phyloP scores from a whole-genome alignment of 345 rosid genomes.

The Sonneratia alba region DNA sequence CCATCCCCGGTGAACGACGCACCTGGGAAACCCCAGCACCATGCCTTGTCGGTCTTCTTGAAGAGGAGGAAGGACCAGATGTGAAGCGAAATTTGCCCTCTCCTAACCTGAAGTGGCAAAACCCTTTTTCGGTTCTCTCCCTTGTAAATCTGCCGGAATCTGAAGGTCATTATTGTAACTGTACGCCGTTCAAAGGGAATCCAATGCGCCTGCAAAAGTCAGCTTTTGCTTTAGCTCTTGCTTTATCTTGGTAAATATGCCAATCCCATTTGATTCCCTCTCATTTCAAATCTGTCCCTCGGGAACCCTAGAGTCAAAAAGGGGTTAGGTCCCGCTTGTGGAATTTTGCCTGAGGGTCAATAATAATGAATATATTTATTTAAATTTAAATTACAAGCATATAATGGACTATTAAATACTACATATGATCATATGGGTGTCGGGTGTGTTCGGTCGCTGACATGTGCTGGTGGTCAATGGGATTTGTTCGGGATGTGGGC shows the following conservation, averaged over 20 bases:
- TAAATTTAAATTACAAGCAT: too few species aligned
- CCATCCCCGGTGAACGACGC: not conserved
- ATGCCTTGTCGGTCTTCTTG: not conserved
- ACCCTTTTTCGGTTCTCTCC: too few species aligned
- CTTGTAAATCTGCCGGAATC: not conserved
- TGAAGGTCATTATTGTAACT: not conserved
- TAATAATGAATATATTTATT: too few species aligned
- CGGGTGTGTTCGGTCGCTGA: not conserved
- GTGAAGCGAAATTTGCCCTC: not conserved
- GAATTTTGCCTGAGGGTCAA: not conserved
- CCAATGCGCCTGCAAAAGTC: not conserved
- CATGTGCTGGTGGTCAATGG: conserved; percentile 4
- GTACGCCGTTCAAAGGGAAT: not conserved
- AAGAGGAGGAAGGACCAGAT: not conserved
- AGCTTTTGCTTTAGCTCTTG: not conserved
- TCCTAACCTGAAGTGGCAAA: not conserved
- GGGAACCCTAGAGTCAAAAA: not conserved
- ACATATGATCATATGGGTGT: too few species aligned
- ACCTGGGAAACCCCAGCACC: not conserved
- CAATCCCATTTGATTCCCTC: not conserved
- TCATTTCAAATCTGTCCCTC: not conserved
- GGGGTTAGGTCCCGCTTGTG: not conserved
- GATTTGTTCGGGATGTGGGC: not conserved
- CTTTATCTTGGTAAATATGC: not conserved
- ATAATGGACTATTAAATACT: too few species aligned